Evolutionary conservation across 2,329 filamentous ascomycete genomes (phyloP), one percentile per base, ranked within the genome.

Genomic region (Clonostachys chloroleuca): DNA sequence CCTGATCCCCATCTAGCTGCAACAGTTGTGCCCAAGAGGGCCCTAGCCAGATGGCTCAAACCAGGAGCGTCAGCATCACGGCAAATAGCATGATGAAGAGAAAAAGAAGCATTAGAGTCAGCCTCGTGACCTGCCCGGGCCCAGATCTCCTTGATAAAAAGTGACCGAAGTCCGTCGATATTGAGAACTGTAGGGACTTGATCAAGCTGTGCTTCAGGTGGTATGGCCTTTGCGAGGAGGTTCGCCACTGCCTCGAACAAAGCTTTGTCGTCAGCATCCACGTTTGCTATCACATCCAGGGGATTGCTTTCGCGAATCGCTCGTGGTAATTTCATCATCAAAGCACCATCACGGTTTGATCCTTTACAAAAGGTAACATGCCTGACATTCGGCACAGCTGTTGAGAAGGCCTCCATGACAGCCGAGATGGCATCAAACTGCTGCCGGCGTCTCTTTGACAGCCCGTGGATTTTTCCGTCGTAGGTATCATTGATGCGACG

Each of bases 361-460:
- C 92, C 89, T 56, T 89, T 86, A 60, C 90, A 95, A 66, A 96
- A 96, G 1, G 85, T 86, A 4, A 92, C 87, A 20, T 80, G 76
- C 40, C 81, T 80, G 54, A 95, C 85, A 40, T 75, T 75, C 5
- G 87, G 87, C 3, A 95, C 75, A 1, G 83, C 80, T 39, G 79
- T 71, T 34, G 86, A 73, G 14, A 96, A 78, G 16, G 87, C 84
- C 34, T 86, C 81, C n/a, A 96, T 81, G 5, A 96, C 81, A 33
- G 89, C 82, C 0, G 84, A 82, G 34, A 96, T 90, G 33, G 92
- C 90, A 1, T 89, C 87, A 39, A 95, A 91, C 64, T 96, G 92
- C 12, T 77, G 74, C 10, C 89, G 84, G 42, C 92, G 78, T 2
- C 92, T 78, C 53, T 86, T 86, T 1, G 90, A 95, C 58, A 96